phyloP scores from a whole-genome alignment of 192 early-diverging fungal species.

The Phycomyces blakesleeanus region DNA sequence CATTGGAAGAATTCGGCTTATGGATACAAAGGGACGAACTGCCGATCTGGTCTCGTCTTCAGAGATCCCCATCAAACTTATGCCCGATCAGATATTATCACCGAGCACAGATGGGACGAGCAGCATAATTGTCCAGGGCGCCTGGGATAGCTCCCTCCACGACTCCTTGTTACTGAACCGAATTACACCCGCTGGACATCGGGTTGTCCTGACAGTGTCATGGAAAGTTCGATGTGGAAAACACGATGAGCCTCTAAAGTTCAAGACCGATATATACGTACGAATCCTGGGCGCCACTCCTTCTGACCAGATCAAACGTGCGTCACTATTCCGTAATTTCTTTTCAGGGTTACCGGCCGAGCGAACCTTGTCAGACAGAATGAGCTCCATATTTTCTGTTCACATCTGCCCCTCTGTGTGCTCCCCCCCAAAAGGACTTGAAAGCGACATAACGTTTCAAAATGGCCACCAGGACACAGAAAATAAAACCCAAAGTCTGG shows the following conservation, averaged over 20 bases:
- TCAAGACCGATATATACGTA: conserved; percentile 54
- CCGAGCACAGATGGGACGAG: conserved; percentile 51
- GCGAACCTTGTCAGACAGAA: background rate
- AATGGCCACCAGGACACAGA: background rate
- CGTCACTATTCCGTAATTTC: background rate
- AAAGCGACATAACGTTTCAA: background rate
- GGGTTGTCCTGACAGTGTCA: conserved; percentile 52
- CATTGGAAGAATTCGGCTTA: conserved; percentile 42
- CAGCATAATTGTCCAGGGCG: conserved; percentile 44
- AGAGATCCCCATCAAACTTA: conserved; percentile 42
- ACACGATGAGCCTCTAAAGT: conserved; percentile 45
- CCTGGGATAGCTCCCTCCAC: conserved; percentile 78
- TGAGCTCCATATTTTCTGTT: background rate
- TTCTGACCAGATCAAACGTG: background rate
- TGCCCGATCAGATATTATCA: conserved; percentile 41
- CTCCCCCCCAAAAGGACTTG: background rate
- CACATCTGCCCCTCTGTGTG: background rate
- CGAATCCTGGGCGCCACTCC: conserved; percentile 38
- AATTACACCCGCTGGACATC: conserved; percentile 53
- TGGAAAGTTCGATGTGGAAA: conserved; percentile 56
- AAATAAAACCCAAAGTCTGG: background rate
- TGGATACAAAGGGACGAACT: conserved; percentile 59
- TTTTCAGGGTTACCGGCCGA: background rate
- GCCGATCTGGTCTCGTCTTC: conserved; percentile 41
- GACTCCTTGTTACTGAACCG: conserved; percentile 62